These are phyloP conservation scores for Gastrodia elata DNA, from an alignment of 106 monocot genomes.

Conservation along the genomic window DNA sequence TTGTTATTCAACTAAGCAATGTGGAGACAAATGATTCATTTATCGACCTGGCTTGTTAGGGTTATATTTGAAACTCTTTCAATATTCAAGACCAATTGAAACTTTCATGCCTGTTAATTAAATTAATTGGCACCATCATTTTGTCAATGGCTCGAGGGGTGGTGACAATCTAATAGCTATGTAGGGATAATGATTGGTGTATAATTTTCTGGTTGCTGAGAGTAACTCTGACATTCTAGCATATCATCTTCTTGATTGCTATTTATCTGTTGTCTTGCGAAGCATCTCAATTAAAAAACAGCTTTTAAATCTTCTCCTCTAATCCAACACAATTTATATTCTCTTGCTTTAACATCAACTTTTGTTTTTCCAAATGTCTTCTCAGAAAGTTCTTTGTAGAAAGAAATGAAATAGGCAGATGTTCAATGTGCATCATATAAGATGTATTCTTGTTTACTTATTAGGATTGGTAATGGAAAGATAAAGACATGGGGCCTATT, in stretches of 20 bases:
- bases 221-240: not conserved
- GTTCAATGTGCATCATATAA: not conserved
- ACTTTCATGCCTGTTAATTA: not conserved
- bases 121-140: not conserved
- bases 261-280: not conserved
- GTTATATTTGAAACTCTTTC: too few relatives aligned
- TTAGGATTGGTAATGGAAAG: not conserved
- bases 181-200: not conserved
- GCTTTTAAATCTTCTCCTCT: not conserved
- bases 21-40: too few relatives aligned
- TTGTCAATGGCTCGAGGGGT: not conserved
- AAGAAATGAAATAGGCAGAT: not conserved
- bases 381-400: not conserved
- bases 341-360: not conserved
- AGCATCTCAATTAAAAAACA: not conserved
- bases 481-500: not conserved
- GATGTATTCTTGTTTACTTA: not conserved
- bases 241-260: not conserved
- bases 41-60: too few relatives aligned
- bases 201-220: not conserved
- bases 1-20: too few relatives aligned
- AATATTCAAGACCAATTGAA: too few relatives aligned
- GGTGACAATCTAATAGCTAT: not conserved
- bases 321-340: not conserved
- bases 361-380: not conserved